A percentile compares a stretch with the other conserved stretches of the same genome.
Conservation (phyloP, 371 early-diverging fungal genomes). For the Syncephalastrum sp. region DNA sequence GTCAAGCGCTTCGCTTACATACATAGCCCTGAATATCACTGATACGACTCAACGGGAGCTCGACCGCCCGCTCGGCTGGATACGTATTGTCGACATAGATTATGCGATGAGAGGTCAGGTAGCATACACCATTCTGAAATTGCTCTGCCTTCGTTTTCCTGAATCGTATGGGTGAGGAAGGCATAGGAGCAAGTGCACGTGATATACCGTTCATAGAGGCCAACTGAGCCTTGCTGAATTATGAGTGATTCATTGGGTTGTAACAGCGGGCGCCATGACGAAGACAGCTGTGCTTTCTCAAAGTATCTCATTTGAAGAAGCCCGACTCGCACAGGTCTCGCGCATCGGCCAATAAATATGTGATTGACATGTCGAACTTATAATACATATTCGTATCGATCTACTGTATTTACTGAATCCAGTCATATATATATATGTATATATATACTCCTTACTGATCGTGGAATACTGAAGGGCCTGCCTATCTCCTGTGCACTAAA, state of each 20-base stretch:
- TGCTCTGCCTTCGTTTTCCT: conserved; percentile 55
- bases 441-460: no score
- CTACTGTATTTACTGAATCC: no score
- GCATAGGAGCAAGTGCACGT: conserved; percentile 1
- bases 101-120: conserved; percentile 75
- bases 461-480: no score
- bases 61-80: conserved; percentile 57
- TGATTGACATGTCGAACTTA: no score
- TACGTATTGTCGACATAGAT: conserved; percentile 71
- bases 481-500: no score
- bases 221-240: conserved; percentile 62
- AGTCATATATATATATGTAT: no score
- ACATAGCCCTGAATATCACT: conserved; percentile 58
- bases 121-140: conserved; percentile 75
- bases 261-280: conserved; percentile 60
- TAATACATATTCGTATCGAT: no score
- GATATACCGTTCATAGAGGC: conserved; percentile 68
- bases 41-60: conserved; percentile 50
- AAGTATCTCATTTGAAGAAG: conserved; percentile 50
- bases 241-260: conserved; percentile 54
- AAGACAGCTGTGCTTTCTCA: conserved; percentile 50
- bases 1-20: conserved; percentile 14
- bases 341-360: no score
- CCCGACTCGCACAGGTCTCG: no score
- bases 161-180: background rate